Evolutionary conservation across 108 stramenopile genomes (phyloP).

Genomic region (Tribonema minus): DNA sequence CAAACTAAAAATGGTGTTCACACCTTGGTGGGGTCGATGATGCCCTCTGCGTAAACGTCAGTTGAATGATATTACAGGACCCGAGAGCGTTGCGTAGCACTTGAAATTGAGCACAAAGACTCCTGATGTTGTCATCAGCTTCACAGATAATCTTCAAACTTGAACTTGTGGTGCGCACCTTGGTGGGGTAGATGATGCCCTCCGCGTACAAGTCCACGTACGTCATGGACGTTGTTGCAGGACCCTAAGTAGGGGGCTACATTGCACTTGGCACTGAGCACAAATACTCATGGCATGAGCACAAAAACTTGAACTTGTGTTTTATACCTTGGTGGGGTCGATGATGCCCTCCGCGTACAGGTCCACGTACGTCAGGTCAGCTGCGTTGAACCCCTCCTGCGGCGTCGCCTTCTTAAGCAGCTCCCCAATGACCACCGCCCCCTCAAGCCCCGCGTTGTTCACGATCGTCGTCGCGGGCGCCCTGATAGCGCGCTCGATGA

Average conservation of each 20-base stretch:
- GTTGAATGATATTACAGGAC: too few species aligned
- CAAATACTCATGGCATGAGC: too few species aligned
- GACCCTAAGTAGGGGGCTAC: too few species aligned
- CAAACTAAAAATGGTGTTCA: too few species aligned
- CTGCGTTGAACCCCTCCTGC: conserved; percentile 44
- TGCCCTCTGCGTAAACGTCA: conserved; percentile 93
- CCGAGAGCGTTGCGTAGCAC: too few species aligned
- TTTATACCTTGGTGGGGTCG: conserved; percentile 91
- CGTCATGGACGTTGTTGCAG: too few species aligned
- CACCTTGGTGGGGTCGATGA: conserved; percentile 96
- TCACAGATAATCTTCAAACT: too few species aligned
- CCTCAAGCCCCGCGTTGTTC: conserved; percentile 91
- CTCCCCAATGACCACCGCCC: conserved; percentile 92
- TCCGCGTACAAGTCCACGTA: conserved; percentile 88
- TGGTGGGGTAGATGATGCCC: conserved; percentile 98
- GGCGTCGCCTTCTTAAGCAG: conserved; percentile 62
- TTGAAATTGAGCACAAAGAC: too few species aligned
- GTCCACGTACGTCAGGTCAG: conserved; percentile 76
- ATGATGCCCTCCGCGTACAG: conserved; percentile 95
- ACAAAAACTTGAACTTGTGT: too few species aligned
- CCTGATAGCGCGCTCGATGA: conserved; percentile 87
- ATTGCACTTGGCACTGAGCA: too few species aligned
- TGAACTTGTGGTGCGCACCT: conserved; percentile 56
- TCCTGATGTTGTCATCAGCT: too few species aligned
- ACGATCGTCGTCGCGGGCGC: conserved; percentile 89